phyloP scores from a whole-genome alignment of 768 basidiomycete genomes.

The Serendipita sp. region DNA sequence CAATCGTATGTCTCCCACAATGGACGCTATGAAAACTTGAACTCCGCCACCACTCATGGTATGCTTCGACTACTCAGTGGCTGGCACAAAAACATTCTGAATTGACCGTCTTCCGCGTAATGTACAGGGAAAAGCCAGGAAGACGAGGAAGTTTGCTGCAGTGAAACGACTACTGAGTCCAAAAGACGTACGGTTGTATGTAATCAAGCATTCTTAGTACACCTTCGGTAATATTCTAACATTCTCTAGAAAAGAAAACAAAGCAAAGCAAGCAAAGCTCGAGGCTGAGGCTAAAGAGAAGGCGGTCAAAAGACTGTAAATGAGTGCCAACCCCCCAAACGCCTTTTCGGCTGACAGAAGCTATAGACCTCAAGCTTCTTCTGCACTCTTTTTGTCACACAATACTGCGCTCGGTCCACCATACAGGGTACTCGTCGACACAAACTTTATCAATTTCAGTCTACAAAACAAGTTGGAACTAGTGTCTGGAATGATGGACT shows the following conservation, averaged over 20 bases:
- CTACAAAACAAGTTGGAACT: slow-evolving; percentile 96
- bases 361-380: slow-evolving; percentile 64
- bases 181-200: slow-evolving; percentile 81
- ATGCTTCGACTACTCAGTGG: too few species aligned
- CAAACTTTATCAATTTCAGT: slow-evolving; percentile 98
- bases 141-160: slow-evolving; percentile 85
- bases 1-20: too few species aligned
- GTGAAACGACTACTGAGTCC: slow-evolving; percentile 92
- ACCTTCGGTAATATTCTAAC: slow-evolving; percentile 6
- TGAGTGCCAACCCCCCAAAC: background rate
- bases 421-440: slow-evolving; percentile 93
- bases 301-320: slow-evolving; percentile 64
- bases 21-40: too few species aligned
- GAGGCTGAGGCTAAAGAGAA: slow-evolving; percentile 67
- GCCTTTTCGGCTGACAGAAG: background rate
- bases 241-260: slow-evolving; percentile 69
- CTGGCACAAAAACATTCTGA: too few species aligned
- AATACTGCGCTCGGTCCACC: slow-evolving; percentile 93
- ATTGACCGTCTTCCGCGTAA: background rate
- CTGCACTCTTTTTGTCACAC: slow-evolving; percentile 86
- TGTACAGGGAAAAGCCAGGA: slow-evolving; percentile 70
- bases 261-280: slow-evolving; percentile 76
- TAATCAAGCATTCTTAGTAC: slow-evolving; percentile 2
- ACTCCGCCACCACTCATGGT: too few species aligned
- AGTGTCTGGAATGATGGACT: slow-evolving; percentile 99